Percentiles rank a stretch among this genome's conserved stretches.
Evolutionary conservation across 768 basidiomycete species (phyloP).

Genomic region (Astraeus odoratus): DNA sequence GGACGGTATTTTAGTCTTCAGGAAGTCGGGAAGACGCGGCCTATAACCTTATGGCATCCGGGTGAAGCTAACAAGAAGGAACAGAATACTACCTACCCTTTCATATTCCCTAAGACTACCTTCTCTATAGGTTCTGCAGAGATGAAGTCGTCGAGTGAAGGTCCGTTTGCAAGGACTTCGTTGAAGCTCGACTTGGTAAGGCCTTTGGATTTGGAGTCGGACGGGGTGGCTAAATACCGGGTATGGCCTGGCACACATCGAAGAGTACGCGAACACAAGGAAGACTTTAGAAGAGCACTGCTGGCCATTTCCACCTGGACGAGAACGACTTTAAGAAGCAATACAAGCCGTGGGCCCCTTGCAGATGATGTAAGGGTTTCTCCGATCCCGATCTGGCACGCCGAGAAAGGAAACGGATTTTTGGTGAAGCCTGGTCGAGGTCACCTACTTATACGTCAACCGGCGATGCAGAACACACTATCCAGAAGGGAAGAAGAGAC

Average conservation of each 20-base stretch:
- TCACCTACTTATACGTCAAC: neutral
- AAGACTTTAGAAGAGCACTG: neutral
- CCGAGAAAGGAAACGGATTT: neutral
- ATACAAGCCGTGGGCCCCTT: too few relatives aligned
- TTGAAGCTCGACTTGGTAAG: slow-evolving; percentile 39
- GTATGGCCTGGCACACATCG: slow-evolving; percentile 12
- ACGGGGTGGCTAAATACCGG: slow-evolving; percentile 44
- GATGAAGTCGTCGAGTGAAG: slow-evolving; percentile 77
- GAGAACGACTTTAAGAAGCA: neutral
- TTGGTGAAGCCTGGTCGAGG: too few relatives aligned
- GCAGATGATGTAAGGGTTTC: neutral
- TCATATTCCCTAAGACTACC: slow-evolving; percentile 66
- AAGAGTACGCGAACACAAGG: neutral
- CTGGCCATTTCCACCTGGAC: neutral
- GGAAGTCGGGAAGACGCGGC: slow-evolving; percentile 76
- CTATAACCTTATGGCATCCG: slow-evolving; percentile 31
- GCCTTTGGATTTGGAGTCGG: slow-evolving; percentile 24
- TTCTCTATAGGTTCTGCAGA: slow-evolving; percentile 48
- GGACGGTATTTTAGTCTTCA: slow-evolving; percentile 90
- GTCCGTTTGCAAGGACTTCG: slow-evolving; percentile 54
- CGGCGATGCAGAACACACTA: slow-evolving; percentile 64
- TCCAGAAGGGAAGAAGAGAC: slow-evolving; percentile 87
- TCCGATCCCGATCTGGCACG: too few relatives aligned
- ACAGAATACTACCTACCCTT: slow-evolving; percentile 44
- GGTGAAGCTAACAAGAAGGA: neutral